Evolutionary conservation across 768 basidiomycete genomes (phyloP), one percentile per base, ranked within the genome.

Genomic region (Hysterangium stoloniferum): DNA sequence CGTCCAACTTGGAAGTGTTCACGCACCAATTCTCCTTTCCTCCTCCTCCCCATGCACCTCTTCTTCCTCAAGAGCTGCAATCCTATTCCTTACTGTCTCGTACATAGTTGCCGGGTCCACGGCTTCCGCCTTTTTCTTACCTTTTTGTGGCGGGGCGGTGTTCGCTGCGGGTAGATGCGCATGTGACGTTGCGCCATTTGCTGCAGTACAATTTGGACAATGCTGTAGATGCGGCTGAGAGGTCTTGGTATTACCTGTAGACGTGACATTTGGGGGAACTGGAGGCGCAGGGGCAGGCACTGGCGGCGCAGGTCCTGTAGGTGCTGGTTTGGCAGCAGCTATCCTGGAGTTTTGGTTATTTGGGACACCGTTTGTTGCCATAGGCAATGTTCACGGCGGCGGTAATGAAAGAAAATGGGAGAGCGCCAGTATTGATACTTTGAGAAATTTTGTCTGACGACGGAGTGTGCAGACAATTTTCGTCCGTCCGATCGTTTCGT

Each of bases 61-160:
- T 61, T 89, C 89, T 64, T 91, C 89, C 62, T 93, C 89, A 56
- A 93, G 69, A 36, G 86, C 88, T 4, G 90, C 87, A 67, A 93
- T 93, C 64, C 88, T 76, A 64, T 74, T 91, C 77, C 85, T 90
- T 60, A 93, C 72, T 48, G 80, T 86, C 65, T 91, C 89, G 64
- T 90, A 90, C 85, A 92, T 86, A 35, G 79, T 76, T 2, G 81
- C 84, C 48, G 88, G 87, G 69, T 93, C 89, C 48, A 86, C 77
- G 19, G 81, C 82, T 54, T 83, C 84, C 57, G 71, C 75, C 66
- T 83, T 85, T 71, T 82, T 84, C 80, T 87, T 90, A 41, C 74
- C 71, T 68, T 84, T 82, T 58, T 65, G 41, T 33, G 54, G 67
- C 65, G 58, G n/a, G n/a, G 61, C 34, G 61, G 54, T 45, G 65